Conservation (phyloP, 352 stramenopile genomes). For the Plasmopara halstedii region DNA sequence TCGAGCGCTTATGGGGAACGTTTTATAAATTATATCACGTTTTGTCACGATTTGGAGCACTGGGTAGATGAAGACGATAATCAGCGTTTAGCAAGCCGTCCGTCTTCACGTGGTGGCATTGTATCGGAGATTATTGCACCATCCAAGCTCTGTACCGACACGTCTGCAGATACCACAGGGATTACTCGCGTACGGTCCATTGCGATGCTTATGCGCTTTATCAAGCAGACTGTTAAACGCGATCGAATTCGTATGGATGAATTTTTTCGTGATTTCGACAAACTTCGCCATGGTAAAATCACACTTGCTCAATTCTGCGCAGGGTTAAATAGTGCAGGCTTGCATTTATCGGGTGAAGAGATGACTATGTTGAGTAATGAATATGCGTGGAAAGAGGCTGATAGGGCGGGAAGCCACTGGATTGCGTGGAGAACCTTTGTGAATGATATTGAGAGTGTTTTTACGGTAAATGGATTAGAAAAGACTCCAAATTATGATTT, state of each 20-base stretch:
- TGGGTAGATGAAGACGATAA: conserved; percentile 23
- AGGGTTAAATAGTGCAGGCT: conserved; percentile 44
- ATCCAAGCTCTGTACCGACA: conserved; percentile 27
- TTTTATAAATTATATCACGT: conserved; percentile 82
- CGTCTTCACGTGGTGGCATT: conserved; percentile 30
- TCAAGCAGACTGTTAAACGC: conserved; percentile 74
- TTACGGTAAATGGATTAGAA: conserved; percentile 71
- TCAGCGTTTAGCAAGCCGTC: conserved; percentile 18
- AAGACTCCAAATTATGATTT: conserved; percentile 53
- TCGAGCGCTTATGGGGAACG: conserved; percentile 58
- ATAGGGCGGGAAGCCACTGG: conserved; percentile 49
- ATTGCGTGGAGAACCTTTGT: conserved; percentile 74
- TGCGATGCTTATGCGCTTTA: conserved; percentile 69
- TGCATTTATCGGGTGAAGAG: conserved; percentile 53
- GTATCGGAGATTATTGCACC: conserved; percentile 57
- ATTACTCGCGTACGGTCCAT: conserved; percentile 37
- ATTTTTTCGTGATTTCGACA: conserved; percentile 81
- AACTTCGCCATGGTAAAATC: conserved; percentile 71
- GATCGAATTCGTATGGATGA: conserved; percentile 77
- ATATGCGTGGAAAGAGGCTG: conserved; percentile 49
- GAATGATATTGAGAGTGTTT: conserved; percentile 74
- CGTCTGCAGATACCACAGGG: conserved; percentile 27
- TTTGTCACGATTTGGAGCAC: conserved; percentile 72
- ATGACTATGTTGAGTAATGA: conserved; percentile 43
- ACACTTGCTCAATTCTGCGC: conserved; percentile 55